Evolutionary conservation across 495 filamentous ascomycete genomes (phyloP).

Genomic region (Lepidopterella palustris): DNA sequence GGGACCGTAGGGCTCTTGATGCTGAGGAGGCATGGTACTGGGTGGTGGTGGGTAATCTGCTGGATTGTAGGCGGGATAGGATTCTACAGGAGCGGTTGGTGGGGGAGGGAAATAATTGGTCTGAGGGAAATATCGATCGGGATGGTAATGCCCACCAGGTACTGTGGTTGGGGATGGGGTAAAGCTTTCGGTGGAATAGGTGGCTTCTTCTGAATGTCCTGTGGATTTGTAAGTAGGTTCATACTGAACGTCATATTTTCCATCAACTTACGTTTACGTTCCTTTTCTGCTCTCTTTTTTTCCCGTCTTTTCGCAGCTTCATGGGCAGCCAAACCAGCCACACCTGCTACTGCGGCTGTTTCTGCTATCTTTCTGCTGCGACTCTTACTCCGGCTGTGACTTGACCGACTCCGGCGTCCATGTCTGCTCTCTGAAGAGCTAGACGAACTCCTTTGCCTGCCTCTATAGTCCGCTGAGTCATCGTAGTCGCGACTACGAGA

Average conservation of each 20-base stretch:
- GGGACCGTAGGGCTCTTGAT: conserved; percentile 1
- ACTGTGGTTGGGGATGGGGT: conserved; percentile 40
- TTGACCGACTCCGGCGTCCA: conserved; percentile 49
- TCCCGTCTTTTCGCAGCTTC: conserved; percentile 61
- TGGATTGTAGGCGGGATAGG: conserved; percentile 39
- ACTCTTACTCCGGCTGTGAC: conserved; percentile 32
- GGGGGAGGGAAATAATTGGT: conserved; percentile 42
- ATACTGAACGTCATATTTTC: background rate
- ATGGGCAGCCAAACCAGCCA: conserved; percentile 71
- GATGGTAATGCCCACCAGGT: conserved; percentile 17
- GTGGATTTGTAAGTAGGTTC: background rate
- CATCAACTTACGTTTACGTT: conserved; percentile 27
- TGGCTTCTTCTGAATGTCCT: conserved; percentile 27
- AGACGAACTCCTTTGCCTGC: conserved; percentile 28
- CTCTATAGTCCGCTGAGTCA: conserved; percentile 26
- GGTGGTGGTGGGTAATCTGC: conserved; percentile 37
- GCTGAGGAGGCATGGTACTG: conserved; percentile 6
- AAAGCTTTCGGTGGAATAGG: conserved; percentile 34
- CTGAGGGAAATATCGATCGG: conserved; percentile 33
- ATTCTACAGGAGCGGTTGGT: conserved; percentile 25
- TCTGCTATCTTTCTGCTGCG: conserved; percentile 52
- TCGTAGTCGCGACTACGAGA: conserved; percentile 17
- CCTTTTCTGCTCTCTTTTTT: conserved; percentile 44
- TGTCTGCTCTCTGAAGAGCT: conserved; percentile 35
- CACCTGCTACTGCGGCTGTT: conserved; percentile 62